Conservation (phyloP, 768 basidiomycete species). For the Tremella yokohamensis region DNA sequence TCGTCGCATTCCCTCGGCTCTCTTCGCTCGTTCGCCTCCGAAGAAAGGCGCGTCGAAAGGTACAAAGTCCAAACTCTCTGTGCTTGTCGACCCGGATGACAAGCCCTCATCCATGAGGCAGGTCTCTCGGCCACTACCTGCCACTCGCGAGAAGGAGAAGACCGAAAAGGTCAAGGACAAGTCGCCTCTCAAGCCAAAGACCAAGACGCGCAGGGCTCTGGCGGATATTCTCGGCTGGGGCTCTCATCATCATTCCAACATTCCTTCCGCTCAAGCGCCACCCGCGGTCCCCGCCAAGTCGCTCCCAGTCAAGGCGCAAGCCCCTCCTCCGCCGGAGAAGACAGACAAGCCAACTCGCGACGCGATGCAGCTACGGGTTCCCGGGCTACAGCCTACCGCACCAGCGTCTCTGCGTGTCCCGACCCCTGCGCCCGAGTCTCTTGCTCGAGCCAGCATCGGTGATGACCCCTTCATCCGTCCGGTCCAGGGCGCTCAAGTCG, state of each 20-base stretch:
- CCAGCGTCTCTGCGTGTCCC: too few relatives aligned
- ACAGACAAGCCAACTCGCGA: not conserved
- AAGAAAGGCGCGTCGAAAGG: conserved; percentile 1
- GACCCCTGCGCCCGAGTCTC: too few relatives aligned
- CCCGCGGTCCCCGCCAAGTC: conserved; percentile 3
- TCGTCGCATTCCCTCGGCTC: conserved; percentile 34
- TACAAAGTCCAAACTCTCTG: not conserved
- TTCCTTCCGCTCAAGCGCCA: not conserved
- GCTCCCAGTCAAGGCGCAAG: not conserved
- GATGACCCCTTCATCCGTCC: conserved; percentile 35
- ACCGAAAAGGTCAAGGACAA: conserved; percentile 6
- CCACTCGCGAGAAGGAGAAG: not conserved
- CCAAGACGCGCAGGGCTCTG: conserved; percentile 36
- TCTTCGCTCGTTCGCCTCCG: conserved; percentile 21
- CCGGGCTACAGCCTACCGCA: not conserved
- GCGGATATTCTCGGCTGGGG: conserved; percentile 42
- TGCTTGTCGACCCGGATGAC: not conserved
- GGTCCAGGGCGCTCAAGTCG: conserved; percentile 32
- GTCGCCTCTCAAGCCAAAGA: conserved; percentile 1
- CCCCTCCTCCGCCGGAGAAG: not conserved
- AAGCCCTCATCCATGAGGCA: not conserved
- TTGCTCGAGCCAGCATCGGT: conserved; percentile 29
- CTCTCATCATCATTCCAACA: conserved; percentile 5
- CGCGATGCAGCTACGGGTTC: not conserved
- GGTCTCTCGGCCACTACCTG: conserved; percentile 3